Percentiles rank a stretch among this genome's conserved stretches.
Conservation (phyloP, 78 protist species). For the Dictyostelium citrinum region DNA sequence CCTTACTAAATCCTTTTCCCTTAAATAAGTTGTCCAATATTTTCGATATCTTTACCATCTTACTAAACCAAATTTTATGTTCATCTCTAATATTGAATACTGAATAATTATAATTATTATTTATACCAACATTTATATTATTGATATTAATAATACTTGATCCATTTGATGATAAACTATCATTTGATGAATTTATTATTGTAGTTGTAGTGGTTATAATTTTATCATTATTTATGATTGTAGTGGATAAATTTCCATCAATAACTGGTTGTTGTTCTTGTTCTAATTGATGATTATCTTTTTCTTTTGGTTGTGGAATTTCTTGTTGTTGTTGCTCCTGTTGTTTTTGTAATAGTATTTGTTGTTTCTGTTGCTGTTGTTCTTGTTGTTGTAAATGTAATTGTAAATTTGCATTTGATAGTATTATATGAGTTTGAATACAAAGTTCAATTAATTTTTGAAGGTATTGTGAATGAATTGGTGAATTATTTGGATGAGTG, state of each 20-base stretch:
- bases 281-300: neutral
- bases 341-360: neutral
- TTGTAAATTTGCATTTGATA: neutral
- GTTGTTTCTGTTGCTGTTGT: neutral
- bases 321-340: neutral
- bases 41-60: neutral
- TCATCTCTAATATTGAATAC: neutral
- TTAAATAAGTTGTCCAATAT: neutral
- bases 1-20: conserved; percentile 63
- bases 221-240: neutral
- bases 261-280: neutral
- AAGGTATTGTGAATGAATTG: conserved; percentile 24
- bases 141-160: neutral
- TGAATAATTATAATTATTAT: neutral
- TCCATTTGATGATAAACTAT: neutral
- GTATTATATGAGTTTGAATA: conserved; percentile 11
- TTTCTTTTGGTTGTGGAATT: neutral
- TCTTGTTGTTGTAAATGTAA: neutral
- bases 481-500: neutral
- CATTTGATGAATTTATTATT: no score
- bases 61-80: neutral
- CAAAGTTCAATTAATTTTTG: conserved; percentile 54
- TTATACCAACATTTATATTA: neutral
- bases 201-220: neutral
- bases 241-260: neutral